phyloP scores from a whole-genome alignment of 2,329 filamentous ascomycete species.

The Sporothrix luriei region DNA sequence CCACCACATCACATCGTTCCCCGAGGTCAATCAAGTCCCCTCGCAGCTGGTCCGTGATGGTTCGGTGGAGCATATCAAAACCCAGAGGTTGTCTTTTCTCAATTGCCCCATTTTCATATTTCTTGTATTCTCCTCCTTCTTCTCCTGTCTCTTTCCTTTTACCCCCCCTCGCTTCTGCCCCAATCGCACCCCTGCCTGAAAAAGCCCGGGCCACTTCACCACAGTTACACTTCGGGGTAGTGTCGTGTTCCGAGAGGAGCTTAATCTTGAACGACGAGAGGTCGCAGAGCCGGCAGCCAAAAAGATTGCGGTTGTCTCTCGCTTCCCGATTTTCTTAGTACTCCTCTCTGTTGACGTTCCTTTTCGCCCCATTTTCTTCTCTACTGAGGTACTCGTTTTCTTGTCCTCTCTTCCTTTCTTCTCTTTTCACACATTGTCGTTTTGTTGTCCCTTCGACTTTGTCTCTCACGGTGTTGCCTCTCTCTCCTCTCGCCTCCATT shows the following conservation, averaged over 20 bases:
- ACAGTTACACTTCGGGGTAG: slow-evolving; percentile 22
- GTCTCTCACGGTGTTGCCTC: slow-evolving; percentile 2
- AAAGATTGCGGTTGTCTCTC: slow-evolving; percentile 28
- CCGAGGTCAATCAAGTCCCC: slow-evolving; percentile 15
- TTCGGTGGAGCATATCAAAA: slow-evolving; percentile 29
- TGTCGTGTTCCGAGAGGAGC: slow-evolving; percentile 28
- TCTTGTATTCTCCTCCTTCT: neutral
- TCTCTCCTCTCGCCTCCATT: neutral
- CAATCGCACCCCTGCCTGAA: slow-evolving; percentile 10
- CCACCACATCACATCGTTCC: slow-evolving; percentile 19
- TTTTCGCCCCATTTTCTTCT: slow-evolving; percentile 14
- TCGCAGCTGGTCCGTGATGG: slow-evolving; percentile 32
- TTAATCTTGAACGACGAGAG: slow-evolving; percentile 29
- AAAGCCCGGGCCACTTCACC: slow-evolving; percentile 24
- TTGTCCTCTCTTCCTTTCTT: slow-evolving; percentile 11
- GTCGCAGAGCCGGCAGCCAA: slow-evolving; percentile 21
- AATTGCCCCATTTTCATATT: neutral
- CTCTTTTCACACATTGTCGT: slow-evolving; percentile 4
- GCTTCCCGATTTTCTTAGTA: slow-evolving; percentile 9
- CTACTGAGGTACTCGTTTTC: neutral
- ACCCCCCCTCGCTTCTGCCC: neutral
- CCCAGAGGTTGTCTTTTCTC: slow-evolving; percentile 18
- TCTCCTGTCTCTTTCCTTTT: slow-evolving; percentile 10
- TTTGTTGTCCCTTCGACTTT: neutral
- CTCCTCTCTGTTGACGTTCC: slow-evolving; percentile 24